Percentiles rank a stretch among this genome's conserved stretches.
phyloP scores from a whole-genome alignment of 2,329 filamentous ascomycete species.

The Ophiosphaerella herpotricha region DNA sequence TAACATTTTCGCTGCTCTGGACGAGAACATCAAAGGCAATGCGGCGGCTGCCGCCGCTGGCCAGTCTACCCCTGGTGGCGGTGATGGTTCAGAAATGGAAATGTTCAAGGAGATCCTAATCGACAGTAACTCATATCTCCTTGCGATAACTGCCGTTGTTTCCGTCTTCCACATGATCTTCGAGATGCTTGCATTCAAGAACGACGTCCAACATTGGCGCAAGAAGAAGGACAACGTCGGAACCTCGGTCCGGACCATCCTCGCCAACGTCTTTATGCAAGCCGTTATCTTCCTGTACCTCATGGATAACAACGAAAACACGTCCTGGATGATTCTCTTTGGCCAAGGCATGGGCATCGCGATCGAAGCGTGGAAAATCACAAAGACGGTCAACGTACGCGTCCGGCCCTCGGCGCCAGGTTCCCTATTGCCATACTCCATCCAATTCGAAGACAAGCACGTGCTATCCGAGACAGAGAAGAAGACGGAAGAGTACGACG shows the following conservation, averaged over 20 bases:
- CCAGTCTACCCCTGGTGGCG: constrained; percentile 71
- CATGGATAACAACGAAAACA: constrained; percentile 95
- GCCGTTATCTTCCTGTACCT: constrained; percentile 93
- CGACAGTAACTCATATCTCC: constrained; percentile 90
- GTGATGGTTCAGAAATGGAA: constrained; percentile 92
- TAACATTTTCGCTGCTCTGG: constrained; percentile 79
- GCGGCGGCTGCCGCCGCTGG: constrained; percentile 77
- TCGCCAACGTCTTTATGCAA: constrained; percentile 99
- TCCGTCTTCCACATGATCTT: constrained; percentile 92
- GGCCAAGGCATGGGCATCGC: constrained; percentile 85
- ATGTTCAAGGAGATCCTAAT: constrained; percentile 95
- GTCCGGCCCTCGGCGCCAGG: constrained; percentile 70
- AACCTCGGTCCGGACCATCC: constrained; percentile 91
- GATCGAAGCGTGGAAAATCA: constrained; percentile 91
- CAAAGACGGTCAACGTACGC: constrained; percentile 89
- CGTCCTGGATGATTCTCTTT: constrained; percentile 98
- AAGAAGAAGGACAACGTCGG: constrained; percentile 99
- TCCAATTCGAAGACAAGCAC: constrained; percentile 95
- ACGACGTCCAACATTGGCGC: constrained; percentile 94
- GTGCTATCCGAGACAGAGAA: constrained; percentile 92
- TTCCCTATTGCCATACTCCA: constrained; percentile 75
- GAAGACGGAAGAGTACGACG: constrained; percentile 98
- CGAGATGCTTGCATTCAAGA: constrained; percentile 95
- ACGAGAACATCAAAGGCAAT: constrained; percentile 84
- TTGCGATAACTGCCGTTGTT: constrained; percentile 82